Evolutionary conservation across 176 grass and related monocot species (phyloP).

Genomic region (Canna indica): DNA sequence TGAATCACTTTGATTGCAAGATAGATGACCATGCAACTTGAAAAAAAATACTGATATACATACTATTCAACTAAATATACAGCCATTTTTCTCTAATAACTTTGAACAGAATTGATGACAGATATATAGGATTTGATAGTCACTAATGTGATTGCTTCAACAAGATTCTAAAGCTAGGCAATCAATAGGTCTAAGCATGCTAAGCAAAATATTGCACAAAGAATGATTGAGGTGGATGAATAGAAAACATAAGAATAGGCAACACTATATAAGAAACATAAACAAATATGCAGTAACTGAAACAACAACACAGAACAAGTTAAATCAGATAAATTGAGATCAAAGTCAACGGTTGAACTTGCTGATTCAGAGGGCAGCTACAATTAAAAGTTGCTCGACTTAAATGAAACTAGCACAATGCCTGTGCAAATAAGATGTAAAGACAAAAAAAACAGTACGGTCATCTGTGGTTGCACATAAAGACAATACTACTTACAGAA

Average conservation of each 20-base stretch:
- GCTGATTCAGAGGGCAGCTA: no score
- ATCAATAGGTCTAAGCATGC: background rate
- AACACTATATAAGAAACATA: background rate
- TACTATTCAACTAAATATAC: no score
- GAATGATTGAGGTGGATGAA: background rate
- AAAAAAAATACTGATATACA: background rate
- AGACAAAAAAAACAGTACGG: background rate
- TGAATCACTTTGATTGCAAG: background rate
- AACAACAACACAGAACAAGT: background rate
- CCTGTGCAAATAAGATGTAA: background rate
- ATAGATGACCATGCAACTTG: background rate
- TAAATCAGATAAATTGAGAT: background rate
- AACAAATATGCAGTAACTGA: background rate
- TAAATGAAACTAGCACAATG: no score
- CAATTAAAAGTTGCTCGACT: background rate
- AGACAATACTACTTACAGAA: conserved; percentile 56
- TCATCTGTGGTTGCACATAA: background rate
- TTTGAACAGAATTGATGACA: background rate
- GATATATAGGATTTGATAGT: background rate
- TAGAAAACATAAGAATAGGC: background rate
- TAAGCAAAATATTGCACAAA: background rate
- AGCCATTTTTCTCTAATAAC: background rate
- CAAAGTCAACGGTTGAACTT: conserved; percentile 5
- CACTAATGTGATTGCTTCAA: background rate
- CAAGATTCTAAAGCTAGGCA: background rate